Evolutionary conservation across 805 yeast species (phyloP).

Genomic region (Candida schatavii): DNA sequence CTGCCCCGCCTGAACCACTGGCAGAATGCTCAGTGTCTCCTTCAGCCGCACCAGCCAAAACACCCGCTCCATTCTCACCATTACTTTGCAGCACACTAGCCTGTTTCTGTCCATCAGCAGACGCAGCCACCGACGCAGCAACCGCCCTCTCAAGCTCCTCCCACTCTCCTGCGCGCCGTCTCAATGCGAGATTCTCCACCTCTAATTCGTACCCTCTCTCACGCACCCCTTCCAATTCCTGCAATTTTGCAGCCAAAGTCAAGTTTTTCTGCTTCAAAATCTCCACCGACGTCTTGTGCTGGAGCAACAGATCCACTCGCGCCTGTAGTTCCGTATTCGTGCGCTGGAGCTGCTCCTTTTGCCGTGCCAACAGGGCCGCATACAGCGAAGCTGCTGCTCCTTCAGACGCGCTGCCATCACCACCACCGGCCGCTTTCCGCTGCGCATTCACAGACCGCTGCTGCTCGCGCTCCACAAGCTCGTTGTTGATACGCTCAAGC

Average conservation of each 20-base stretch:
- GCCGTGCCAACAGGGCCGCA: slow-evolving; percentile 20
- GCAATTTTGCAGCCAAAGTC: slow-evolving; percentile 37
- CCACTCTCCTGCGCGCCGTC: slow-evolving; percentile 43
- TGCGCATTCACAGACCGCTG: not conserved
- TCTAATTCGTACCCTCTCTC: slow-evolving; percentile 47
- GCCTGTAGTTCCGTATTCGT: slow-evolving; percentile 51
- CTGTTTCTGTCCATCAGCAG: too few species aligned
- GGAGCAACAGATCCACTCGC: slow-evolving; percentile 48
- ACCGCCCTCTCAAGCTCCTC: slow-evolving; percentile 42
- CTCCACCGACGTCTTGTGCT: slow-evolving; percentile 47
- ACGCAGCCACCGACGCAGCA: not conserved
- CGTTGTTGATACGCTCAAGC: slow-evolving; percentile 24
- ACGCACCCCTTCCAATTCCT: slow-evolving; percentile 39
- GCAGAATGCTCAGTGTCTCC: slow-evolving; percentile 8
- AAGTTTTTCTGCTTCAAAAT: slow-evolving; percentile 55
- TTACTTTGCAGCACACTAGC: too few species aligned
- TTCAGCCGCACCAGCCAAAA: slow-evolving; percentile 11
- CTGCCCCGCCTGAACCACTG: not conserved
- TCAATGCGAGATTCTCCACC: slow-evolving; percentile 46
- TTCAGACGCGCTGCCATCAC: not conserved
- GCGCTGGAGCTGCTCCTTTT: slow-evolving; percentile 42
- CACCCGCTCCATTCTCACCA: slow-evolving; percentile 12
- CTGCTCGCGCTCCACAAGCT: slow-evolving; percentile 22
- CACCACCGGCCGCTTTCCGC: not conserved
- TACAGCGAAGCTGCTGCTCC: not conserved